phyloP scores from a whole-genome alignment of 192 early-diverging fungal species.

The Mortierella claussenii region DNA sequence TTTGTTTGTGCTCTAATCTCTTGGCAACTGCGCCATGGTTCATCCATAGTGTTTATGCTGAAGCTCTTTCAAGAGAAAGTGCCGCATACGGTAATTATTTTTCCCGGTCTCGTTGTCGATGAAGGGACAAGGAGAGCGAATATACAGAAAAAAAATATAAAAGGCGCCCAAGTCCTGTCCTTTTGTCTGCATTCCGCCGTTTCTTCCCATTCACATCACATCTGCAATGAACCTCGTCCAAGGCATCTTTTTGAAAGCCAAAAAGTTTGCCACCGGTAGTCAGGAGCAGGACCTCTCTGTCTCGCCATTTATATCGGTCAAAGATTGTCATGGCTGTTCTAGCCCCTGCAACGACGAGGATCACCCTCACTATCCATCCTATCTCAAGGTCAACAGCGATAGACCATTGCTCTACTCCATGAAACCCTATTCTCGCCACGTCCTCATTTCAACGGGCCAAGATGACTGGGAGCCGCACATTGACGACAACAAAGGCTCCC shows the following conservation, averaged over 20 bases:
- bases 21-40: no score
- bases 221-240: slow-evolving; percentile 43
- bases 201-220: no score
- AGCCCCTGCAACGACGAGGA: slow-evolving; percentile 34
- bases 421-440: slow-evolving; percentile 65
- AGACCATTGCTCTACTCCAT: slow-evolving; percentile 57
- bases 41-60: no score
- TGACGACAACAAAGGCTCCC: slow-evolving; percentile 56
- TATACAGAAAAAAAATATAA: no score
- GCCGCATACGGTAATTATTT: no score
- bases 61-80: no score
- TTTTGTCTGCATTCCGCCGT: no score
- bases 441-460: slow-evolving; percentile 65
- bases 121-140: no score
- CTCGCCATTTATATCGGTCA: slow-evolving; percentile 19
- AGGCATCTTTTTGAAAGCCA: slow-evolving; percentile 24
- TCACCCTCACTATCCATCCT: slow-evolving; percentile 61
- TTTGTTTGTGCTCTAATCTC: no score
- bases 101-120: no score
- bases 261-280: slow-evolving; percentile 11
- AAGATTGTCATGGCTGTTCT: slow-evolving; percentile 32
- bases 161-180: no score
- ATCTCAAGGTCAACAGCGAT: slow-evolving; percentile 59
- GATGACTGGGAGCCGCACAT: slow-evolving; percentile 63
- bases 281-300: slow-evolving; percentile 17